phyloP scores from a whole-genome alignment of 1,284 basidiomycete genomes.

The Cryptococcus sp. region DNA sequence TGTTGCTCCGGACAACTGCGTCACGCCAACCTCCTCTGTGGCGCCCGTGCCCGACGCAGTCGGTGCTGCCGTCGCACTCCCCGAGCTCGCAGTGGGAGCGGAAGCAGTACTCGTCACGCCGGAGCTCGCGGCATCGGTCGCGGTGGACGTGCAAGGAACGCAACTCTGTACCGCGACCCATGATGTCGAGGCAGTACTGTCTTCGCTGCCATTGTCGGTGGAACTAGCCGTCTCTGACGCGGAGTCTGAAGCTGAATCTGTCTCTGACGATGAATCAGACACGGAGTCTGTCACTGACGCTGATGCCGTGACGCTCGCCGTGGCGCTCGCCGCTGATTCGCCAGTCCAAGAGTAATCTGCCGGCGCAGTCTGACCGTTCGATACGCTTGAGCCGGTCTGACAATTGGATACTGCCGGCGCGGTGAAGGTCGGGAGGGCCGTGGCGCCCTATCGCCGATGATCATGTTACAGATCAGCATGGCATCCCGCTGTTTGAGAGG shows the following conservation, averaged over 20 bases:
- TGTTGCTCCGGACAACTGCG: slow-evolving; percentile 15
- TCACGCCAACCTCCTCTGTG: slow-evolving; percentile 32
- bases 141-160: slow-evolving; percentile 27
- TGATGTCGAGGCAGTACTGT: slow-evolving; percentile 20
- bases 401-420: slow-evolving; percentile 23
- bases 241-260: neutral
- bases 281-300: neutral
- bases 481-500: neutral
- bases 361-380: slow-evolving; percentile 25
- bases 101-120: neutral
- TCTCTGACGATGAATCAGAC: neutral
- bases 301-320: neutral
- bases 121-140: slow-evolving; percentile 1
- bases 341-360: slow-evolving; percentile 16
- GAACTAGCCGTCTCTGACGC: neutral
- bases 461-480: neutral
- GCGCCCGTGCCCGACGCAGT: slow-evolving; percentile 2
- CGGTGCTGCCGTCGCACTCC: neutral
- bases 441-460: slow-evolving; percentile 3
- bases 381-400: slow-evolving; percentile 14
- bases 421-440: slow-evolving; percentile 14
- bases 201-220: neutral
- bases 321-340: neutral
- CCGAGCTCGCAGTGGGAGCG: neutral
- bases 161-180: slow-evolving; percentile 38